Percentiles rank a stretch among this genome's conserved stretches.
Conservation (phyloP, 495 filamentous ascomycete species). For the Peziza echinospora region DNA sequence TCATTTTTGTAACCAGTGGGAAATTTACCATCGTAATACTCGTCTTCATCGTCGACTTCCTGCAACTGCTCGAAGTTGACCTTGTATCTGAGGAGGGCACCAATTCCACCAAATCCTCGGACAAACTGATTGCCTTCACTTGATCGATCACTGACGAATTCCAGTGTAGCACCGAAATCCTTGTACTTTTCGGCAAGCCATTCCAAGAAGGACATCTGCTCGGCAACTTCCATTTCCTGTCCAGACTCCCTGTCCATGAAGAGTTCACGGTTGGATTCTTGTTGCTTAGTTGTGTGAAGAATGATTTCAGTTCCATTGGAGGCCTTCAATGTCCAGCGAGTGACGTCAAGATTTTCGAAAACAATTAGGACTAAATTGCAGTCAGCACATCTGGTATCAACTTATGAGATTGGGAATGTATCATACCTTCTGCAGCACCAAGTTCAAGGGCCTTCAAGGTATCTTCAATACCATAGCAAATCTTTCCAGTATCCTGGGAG, state of each 20-base stretch:
- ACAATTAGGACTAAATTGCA: slow-evolving; percentile 48
- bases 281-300: slow-evolving; percentile 69
- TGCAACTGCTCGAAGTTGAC: slow-evolving; percentile 98
- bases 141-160: slow-evolving; percentile 93
- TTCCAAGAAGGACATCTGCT: slow-evolving; percentile 79
- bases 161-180: slow-evolving; percentile 86
- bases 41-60: slow-evolving; percentile 88
- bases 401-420: background rate
- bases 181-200: slow-evolving; percentile 97
- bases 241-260: slow-evolving; percentile 92
- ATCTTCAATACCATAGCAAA: slow-evolving; percentile 95
- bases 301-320: slow-evolving; percentile 46
- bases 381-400: background rate
- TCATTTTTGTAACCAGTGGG: background rate
- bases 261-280: slow-evolving; percentile 56
- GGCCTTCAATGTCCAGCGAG: slow-evolving; percentile 69
- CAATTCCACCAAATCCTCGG: slow-evolving; percentile 96
- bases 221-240: slow-evolving; percentile 81
- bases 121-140: slow-evolving; percentile 99
- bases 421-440: slow-evolving; percentile 60
- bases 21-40: slow-evolving; percentile 74
- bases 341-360: slow-evolving; percentile 92
- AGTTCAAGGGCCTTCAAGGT: slow-evolving; percentile 94
- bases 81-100: slow-evolving; percentile 93
- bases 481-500: slow-evolving; percentile 80